Evolutionary conservation across 2,329 filamentous ascomycete genomes (phyloP).

Genomic region (Arthrobotrys conoides): DNA sequence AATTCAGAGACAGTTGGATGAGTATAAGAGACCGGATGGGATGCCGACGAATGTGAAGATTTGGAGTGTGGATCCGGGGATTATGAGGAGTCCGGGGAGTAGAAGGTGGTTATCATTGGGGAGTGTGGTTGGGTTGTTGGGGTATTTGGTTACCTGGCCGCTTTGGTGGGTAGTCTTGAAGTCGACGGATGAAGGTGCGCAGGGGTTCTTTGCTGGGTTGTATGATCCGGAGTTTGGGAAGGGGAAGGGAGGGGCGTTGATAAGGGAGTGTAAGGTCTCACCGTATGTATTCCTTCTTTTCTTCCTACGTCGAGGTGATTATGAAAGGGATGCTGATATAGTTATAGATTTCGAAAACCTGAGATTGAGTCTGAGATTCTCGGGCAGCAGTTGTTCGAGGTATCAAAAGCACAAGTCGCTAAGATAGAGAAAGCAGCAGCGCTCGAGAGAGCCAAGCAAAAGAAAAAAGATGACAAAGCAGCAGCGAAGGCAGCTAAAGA

Average conservation of each 20-base stretch:
- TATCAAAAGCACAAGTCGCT: slow-evolving; percentile 87
- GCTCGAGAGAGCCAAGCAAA: slow-evolving; percentile 73
- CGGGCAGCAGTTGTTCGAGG: slow-evolving; percentile 90
- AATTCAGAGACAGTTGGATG: slow-evolving; percentile 90
- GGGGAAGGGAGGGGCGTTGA: slow-evolving; percentile 76
- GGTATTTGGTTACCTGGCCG: slow-evolving; percentile 84
- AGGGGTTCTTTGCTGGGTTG: slow-evolving; percentile 85
- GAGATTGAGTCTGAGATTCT: slow-evolving; percentile 84
- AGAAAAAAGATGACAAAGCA: slow-evolving; percentile 69
- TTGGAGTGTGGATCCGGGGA: slow-evolving; percentile 88
- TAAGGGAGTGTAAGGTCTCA: slow-evolving; percentile 83
- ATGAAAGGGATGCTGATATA: not conserved
- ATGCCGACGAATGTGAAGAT: slow-evolving; percentile 86
- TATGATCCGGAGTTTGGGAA: slow-evolving; percentile 83
- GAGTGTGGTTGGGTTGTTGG: slow-evolving; percentile 80
- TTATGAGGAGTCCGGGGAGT: slow-evolving; percentile 86
- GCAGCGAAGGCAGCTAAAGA: slow-evolving; percentile 54
- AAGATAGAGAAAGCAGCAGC: slow-evolving; percentile 84
- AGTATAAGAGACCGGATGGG: slow-evolving; percentile 86
- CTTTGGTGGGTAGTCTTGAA: slow-evolving; percentile 91
- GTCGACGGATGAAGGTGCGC: slow-evolving; percentile 83
- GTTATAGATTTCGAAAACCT: slow-evolving; percentile 61
- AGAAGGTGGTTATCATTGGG: slow-evolving; percentile 88
- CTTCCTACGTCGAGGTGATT: slow-evolving; percentile 65
- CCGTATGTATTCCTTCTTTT: slow-evolving; percentile 49